These are phyloP conservation scores for Trifolium dubium DNA, from an alignment of 306 rosid genomes.

Conservation along the genomic window DNA sequence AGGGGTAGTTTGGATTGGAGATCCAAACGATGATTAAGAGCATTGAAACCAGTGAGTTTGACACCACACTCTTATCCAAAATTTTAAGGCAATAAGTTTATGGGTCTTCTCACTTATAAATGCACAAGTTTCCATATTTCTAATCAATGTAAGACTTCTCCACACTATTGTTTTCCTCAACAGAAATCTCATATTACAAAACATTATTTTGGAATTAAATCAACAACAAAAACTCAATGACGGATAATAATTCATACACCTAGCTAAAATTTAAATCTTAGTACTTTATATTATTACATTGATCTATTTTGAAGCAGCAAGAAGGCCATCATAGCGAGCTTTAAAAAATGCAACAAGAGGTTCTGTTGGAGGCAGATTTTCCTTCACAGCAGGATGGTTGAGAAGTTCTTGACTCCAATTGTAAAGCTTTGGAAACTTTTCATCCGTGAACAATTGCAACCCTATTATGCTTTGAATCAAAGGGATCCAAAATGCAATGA, in stretches of 20 bases:
- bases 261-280: background rate
- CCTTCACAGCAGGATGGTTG: slow-evolving; percentile 40
- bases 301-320: background rate
- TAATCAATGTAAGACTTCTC: too few species aligned
- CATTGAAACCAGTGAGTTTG: too few species aligned
- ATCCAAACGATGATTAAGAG: too few species aligned
- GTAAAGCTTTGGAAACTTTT: slow-evolving; percentile 49
- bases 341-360: slow-evolving; percentile 16
- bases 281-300: background rate
- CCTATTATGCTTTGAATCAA: slow-evolving; percentile 45
- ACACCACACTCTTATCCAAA: too few species aligned
- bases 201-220: background rate
- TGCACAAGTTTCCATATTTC: too few species aligned
- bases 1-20: too few species aligned
- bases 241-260: background rate
- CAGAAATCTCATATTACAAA: slow-evolving; percentile 5
- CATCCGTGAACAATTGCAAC: slow-evolving; percentile 41
- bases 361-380: slow-evolving; percentile 49
- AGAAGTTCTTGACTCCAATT: slow-evolving; percentile 51
- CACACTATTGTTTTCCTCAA: background rate
- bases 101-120: too few species aligned
- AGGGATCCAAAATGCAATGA: slow-evolving; percentile 52
- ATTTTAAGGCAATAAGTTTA: too few species aligned
- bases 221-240: background rate
- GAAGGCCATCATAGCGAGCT: background rate